phyloP scores from a whole-genome alignment of 1,284 basidiomycete genomes.

The Stygiomarasmius scandens region DNA sequence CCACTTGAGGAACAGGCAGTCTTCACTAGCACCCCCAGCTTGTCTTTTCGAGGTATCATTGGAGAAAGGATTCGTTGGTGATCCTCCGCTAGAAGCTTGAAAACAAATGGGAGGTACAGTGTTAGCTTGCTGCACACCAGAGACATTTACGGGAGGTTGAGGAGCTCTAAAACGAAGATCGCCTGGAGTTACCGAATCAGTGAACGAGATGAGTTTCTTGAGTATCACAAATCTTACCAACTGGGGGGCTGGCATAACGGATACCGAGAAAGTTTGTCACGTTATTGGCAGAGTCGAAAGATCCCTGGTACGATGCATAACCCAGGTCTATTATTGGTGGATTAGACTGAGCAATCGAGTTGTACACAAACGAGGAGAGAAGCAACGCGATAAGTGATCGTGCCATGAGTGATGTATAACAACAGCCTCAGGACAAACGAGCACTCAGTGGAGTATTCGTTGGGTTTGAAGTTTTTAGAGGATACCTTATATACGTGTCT shows the following conservation, averaged over 20 bases:
- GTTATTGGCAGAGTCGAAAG: constrained; percentile 20
- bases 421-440: too few relatives aligned
- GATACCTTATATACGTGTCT: too few relatives aligned
- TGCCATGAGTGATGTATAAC: too few relatives aligned
- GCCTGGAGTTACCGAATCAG: too few relatives aligned
- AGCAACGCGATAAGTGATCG: background rate
- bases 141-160: constrained; percentile 20
- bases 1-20: constrained; percentile 36
- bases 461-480: too few relatives aligned
- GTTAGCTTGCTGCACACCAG: constrained; percentile 26
- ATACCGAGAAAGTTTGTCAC: constrained; percentile 34
- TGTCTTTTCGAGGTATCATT: constrained; percentile 1
- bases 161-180: constrained; percentile 29
- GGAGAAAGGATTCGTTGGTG: constrained; percentile 14
- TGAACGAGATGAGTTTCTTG: too few relatives aligned
- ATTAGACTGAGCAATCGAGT: background rate
- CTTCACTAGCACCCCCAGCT: constrained; percentile 21
- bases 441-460: too few relatives aligned
- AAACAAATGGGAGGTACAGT: constrained; percentile 20
- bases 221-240: constrained; percentile 22
- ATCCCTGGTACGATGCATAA: constrained; percentile 35
- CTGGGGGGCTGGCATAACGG: constrained; percentile 35
- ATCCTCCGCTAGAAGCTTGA: constrained; percentile 14
- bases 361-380: background rate
- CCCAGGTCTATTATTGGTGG: constrained; percentile 27